Conservation (phyloP, 441 rosid species). For the Geranium incanum region DNA sequence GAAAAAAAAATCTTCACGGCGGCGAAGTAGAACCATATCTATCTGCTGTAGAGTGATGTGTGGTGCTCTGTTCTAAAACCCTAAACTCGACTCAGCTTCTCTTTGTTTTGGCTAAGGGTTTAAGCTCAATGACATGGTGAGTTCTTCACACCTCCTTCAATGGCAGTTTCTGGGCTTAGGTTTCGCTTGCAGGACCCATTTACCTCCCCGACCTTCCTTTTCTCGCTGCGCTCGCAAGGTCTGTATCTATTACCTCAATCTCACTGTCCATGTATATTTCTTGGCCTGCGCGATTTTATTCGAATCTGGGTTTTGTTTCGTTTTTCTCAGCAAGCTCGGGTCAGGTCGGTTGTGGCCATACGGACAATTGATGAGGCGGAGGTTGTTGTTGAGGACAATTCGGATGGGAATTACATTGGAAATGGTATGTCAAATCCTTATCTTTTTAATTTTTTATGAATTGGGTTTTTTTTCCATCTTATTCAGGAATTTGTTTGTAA, state of each 20-base stretch:
- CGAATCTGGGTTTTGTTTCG: neutral
- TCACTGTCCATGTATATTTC: neutral
- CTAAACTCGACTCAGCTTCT: neutral
- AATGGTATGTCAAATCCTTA: conserved; percentile 13
- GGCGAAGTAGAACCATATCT: neutral
- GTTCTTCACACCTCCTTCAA: conserved; percentile 14
- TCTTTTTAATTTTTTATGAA: neutral
- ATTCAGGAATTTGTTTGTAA: neutral
- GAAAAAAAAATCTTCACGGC: neutral
- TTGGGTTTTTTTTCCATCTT: neutral
- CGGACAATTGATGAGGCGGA: conserved; percentile 41
- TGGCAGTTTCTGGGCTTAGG: conserved; percentile 41
- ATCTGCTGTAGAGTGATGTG: neutral
- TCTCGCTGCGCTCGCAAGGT: conserved; percentile 41
- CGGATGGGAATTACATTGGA: conserved; percentile 11
- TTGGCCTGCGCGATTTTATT: neutral
- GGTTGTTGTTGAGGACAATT: conserved; percentile 22
- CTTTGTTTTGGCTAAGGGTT: conserved; percentile 19
- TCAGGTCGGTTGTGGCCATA: conserved; percentile 34
- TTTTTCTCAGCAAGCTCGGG: conserved; percentile 31
- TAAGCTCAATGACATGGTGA: conserved; percentile 25
- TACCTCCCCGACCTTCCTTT: conserved; percentile 34
- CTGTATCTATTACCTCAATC: neutral
- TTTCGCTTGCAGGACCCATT: conserved; percentile 36
- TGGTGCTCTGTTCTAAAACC: neutral